Evolutionary conservation across 306 rosid species (phyloP).

Genomic region (Alnus rubra): DNA sequence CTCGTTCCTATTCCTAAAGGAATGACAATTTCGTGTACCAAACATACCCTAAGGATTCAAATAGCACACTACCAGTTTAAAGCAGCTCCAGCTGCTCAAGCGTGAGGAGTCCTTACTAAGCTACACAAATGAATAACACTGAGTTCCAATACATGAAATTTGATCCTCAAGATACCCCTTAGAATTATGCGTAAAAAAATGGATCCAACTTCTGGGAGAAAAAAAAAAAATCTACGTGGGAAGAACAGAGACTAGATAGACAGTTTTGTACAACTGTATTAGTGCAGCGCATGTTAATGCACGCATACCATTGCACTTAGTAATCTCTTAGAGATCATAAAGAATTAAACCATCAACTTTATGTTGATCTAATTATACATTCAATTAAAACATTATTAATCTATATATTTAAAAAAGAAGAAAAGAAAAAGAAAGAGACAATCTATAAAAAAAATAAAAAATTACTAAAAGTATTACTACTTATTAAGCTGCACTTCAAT

Average conservation of each 20-base stretch:
- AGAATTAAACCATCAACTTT: not conserved
- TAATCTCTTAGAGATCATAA: not conserved
- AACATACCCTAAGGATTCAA: not conserved
- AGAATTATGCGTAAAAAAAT: not conserved
- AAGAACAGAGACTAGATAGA: not conserved
- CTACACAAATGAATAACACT: not conserved
- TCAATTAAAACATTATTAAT: not conserved
- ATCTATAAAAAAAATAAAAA: not conserved
- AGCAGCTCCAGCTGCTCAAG: not conserved
- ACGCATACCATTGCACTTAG: not conserved
- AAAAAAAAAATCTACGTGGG: not conserved
- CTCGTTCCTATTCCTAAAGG: too few species aligned
- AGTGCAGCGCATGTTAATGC: not conserved
- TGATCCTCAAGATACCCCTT: not conserved
- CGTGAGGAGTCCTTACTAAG: not conserved
- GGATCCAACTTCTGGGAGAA: not conserved
- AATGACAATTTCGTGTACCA: too few species aligned
- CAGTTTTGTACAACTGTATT: not conserved
- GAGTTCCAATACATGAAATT: not conserved
- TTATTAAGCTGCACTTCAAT: conserved; percentile 24
- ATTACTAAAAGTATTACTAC: not conserved
- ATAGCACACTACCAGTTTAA: not conserved
- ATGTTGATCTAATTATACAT: not conserved
- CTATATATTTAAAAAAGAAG: too few species aligned
- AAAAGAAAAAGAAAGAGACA: not conserved